Evolutionary conservation across 2,329 filamentous ascomycete genomes (phyloP), one percentile per base, ranked within the genome.

Genomic region (Penicillium paneum): DNA sequence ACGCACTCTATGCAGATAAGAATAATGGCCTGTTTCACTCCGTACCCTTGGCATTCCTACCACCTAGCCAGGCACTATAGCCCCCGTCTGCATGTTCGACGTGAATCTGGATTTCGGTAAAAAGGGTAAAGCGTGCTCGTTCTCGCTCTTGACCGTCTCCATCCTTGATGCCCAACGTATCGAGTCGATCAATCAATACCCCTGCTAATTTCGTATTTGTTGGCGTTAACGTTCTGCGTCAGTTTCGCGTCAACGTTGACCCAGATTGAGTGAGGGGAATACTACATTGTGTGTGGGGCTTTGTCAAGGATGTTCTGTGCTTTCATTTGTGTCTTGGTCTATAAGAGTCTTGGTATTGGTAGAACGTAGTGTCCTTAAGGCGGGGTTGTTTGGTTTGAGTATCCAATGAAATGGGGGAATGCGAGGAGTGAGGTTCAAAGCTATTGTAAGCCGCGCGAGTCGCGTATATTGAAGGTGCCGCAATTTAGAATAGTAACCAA

Each of bases 111-210:
- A 44, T 17, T 31, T 21, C 17, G 41, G 8, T 35, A 46, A 52
- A 52, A 46, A 32, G 11, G 10, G 1, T 4, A 26, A 17, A 17
- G 35, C 17, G 11, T 15, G 36, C 4, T 48, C 49, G 31, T 15
- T 50, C n/a, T 11, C 34, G 17, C 19, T 34, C n/a, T 50, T 43
- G 45, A 5, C 45, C 26, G 46, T 49, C 26, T 31, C 28, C 7
- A 17, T 29, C 12, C 21, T 51, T 45, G 49, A 32, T 52, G 49
- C 49, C 49, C 49, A 52, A 52, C 34, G 5, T n/a, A 15, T 35
- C 8, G 13, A 35, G 17, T 17, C 19, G 32, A 32, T 52, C 17
- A 19, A 39, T 32, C 17, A 15, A 28, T 39, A 35, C 3, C 29
- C 10, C n/a, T n/a, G 24, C 35, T 13, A 6, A 8, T 17, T 47